These are phyloP conservation scores for Lactarius indigo DNA, from an alignment of 768 basidiomycete species.

Conservation along the genomic window DNA sequence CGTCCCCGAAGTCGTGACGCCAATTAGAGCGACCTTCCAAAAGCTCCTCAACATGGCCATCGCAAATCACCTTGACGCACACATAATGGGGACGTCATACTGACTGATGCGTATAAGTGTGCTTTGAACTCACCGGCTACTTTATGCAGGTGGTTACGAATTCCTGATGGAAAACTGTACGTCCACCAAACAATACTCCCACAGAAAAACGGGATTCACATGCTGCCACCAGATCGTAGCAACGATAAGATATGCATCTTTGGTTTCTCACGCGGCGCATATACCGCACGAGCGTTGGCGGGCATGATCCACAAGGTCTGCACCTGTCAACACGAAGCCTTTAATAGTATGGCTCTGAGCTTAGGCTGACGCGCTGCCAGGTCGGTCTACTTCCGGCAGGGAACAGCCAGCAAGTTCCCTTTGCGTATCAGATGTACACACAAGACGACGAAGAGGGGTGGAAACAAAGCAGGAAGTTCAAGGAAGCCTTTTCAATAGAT, in stretches of 20 bases:
- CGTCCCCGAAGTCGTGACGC: conserved; percentile 60
- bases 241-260: conserved; percentile 78
- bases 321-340: too few relatives aligned
- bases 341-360: conserved; percentile 31
- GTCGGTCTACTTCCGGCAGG: conserved; percentile 66
- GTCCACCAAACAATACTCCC: conserved; percentile 17
- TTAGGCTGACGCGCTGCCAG: conserved; percentile 31
- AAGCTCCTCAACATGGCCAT: conserved; percentile 58
- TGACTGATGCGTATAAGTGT: background rate
- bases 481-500: conserved; percentile 69
- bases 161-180: conserved; percentile 75
- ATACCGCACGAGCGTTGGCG: conserved; percentile 62
- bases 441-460: conserved; percentile 55
- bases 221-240: conserved; percentile 43
- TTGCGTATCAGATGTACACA: conserved; percentile 74
- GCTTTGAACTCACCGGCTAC: background rate
- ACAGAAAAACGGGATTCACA: background rate
- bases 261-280: conserved; percentile 77
- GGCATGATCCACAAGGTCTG: conserved; percentile 64
- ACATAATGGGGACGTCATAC: conserved; percentile 56
- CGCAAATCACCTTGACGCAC: conserved; percentile 60
- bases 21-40: conserved; percentile 49
- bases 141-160: conserved; percentile 57
- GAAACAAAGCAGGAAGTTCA: conserved; percentile 63
- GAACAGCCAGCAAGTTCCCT: conserved; percentile 74